Evolutionary conservation across 2,329 filamentous ascomycete species (phyloP).

Genomic region (Ilyonectria sp.): DNA sequence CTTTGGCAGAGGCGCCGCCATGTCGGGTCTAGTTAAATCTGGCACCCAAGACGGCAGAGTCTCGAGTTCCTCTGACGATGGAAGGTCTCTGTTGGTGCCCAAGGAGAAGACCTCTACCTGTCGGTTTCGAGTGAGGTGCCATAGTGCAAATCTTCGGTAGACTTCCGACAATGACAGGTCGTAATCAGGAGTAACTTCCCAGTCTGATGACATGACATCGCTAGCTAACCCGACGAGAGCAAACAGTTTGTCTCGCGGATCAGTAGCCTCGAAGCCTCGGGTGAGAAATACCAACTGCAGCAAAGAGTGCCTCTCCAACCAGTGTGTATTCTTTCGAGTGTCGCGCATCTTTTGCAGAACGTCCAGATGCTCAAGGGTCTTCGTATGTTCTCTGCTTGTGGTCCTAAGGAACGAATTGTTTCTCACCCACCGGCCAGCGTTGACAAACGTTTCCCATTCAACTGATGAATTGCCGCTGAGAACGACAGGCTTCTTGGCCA

Average conservation of each 20-base stretch:
- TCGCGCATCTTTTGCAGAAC: neutral
- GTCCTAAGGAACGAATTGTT: neutral
- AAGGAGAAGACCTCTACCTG: neutral
- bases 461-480: neutral
- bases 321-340: neutral
- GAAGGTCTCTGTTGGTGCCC: neutral
- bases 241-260: neutral
- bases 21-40: neutral
- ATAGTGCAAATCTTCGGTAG: neutral
- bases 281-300: neutral
- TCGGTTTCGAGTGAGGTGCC: neutral
- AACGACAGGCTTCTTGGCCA: neutral
- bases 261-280: neutral
- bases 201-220: neutral
- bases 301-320: neutral
- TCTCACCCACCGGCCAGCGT: neutral
- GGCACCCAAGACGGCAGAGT: neutral
- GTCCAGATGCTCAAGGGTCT: neutral
- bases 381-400: neutral
- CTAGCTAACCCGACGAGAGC: neutral
- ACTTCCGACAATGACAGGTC: neutral
- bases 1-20: neutral
- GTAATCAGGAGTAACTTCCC: neutral
- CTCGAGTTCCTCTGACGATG: neutral
- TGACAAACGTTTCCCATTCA: neutral